Evolutionary conservation across 1,139 yeast species (phyloP).

Genomic region (Kurtzmaniella quercitrusa): DNA sequence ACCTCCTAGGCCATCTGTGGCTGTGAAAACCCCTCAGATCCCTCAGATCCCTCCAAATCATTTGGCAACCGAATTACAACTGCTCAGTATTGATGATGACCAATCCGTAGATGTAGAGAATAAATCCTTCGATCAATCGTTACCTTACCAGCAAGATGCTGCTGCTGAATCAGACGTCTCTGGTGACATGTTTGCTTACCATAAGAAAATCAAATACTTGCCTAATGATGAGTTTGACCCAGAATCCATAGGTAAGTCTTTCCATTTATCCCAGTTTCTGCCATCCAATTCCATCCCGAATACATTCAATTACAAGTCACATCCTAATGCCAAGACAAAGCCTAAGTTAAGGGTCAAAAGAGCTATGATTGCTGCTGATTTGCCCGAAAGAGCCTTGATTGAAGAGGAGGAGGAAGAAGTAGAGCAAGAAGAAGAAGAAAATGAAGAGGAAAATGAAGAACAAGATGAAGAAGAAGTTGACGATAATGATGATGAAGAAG

Average conservation of each 20-base stretch:
- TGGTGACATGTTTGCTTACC: constrained; percentile 17
- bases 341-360: constrained; percentile 16
- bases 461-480: neutral
- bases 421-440: neutral
- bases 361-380: neutral
- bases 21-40: neutral
- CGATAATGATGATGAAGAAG: neutral
- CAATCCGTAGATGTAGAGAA: neutral
- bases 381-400: neutral
- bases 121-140: neutral
- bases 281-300: constrained; percentile 37
- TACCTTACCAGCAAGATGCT: neutral
- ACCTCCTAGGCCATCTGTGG: neutral
- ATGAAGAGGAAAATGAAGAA: neutral
- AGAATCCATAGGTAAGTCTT: constrained; percentile 9
- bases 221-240: constrained; percentile 32
- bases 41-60: neutral
- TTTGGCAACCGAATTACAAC: neutral
- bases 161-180: neutral
- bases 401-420: constrained; percentile 1
- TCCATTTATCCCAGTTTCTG: constrained; percentile 11
- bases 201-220: constrained; percentile 30
- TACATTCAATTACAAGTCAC: constrained; percentile 43
- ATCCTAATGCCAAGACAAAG: constrained; percentile 44
- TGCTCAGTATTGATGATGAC: neutral